Percentiles rank a stretch among this genome's conserved stretches.
Evolutionary conservation across 164 flowering plant genomes (phyloP).

Genomic region (Pachysandra terminalis): DNA sequence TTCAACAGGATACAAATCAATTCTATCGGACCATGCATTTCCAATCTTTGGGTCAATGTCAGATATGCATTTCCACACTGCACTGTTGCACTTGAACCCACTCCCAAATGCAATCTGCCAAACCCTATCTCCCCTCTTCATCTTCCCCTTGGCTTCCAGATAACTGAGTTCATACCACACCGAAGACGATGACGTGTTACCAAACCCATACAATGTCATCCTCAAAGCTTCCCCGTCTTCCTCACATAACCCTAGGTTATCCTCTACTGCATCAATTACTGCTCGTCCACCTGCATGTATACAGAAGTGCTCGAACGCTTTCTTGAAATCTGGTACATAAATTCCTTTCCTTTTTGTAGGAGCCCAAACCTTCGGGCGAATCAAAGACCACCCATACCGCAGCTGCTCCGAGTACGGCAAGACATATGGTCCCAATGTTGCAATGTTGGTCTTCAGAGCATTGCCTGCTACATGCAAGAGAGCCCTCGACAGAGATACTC

Average conservation of each 20-base stretch:
- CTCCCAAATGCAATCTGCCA: conserved; percentile 33
- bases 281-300: conserved; percentile 38
- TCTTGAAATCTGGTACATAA: conserved; percentile 28
- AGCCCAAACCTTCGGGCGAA: conserved; percentile 14
- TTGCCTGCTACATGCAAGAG: conserved; percentile 37
- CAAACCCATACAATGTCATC: conserved; percentile 39
- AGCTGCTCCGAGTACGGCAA: conserved; percentile 47
- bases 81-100: too few species aligned
- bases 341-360: neutral
- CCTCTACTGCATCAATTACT: conserved; percentile 29
- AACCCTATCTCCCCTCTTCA: conserved; percentile 32
- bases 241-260: conserved; percentile 19
- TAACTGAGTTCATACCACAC: conserved; percentile 40
- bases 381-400: conserved; percentile 21
- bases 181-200: conserved; percentile 36
- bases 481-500: conserved; percentile 37
- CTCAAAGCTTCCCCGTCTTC: conserved; percentile 36
- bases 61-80: conserved; percentile 23
- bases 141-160: conserved; percentile 34
- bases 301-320: conserved; percentile 40
- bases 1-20: conserved; percentile 12
- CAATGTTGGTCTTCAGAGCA: conserved; percentile 38
- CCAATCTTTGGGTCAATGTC: neutral
- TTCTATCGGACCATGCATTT: neutral
- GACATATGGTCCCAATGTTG: conserved; percentile 35